Conservation (phyloP, 148 eudicot species). For the Rheum nobile region DNA sequence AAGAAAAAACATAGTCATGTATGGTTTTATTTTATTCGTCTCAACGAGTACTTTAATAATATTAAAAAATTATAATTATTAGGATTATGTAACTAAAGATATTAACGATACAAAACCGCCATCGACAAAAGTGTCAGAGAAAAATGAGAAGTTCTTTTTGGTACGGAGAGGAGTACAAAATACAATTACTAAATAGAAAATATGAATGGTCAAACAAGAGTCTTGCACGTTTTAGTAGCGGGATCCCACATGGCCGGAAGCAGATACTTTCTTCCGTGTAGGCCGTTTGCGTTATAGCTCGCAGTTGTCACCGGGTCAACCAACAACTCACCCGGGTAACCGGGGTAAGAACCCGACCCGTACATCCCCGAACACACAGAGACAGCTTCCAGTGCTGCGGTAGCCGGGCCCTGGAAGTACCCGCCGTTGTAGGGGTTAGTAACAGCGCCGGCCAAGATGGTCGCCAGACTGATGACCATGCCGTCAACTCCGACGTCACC, state of each 20-base stretch:
- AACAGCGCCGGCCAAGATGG: slow-evolving; percentile 30
- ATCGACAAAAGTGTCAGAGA: no score
- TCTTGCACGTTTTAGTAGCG: slow-evolving; percentile 27
- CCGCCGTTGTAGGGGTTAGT: slow-evolving; percentile 53
- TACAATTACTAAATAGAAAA: no score
- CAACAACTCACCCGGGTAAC: slow-evolving; percentile 40
- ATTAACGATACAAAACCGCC: no score
- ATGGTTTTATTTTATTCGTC: no score
- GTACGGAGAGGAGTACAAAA: no score
- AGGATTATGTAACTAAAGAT: no score
- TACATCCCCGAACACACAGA: slow-evolving; percentile 44
- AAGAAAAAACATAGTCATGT: no score
- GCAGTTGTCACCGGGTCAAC: no score
- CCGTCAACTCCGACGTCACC: slow-evolving; percentile 46
- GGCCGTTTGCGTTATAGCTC: slow-evolving; percentile 19
- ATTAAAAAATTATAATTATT: no score
- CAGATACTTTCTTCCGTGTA: slow-evolving; percentile 38
- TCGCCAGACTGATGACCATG: slow-evolving; percentile 37
- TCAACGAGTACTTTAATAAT: no score
- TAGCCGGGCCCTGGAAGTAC: slow-evolving; percentile 39
- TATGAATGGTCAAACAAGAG: no score
- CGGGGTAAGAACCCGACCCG: slow-evolving; percentile 47
- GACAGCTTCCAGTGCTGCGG: slow-evolving; percentile 37
- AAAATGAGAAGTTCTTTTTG: no score
- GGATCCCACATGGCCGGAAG: slow-evolving; percentile 52